Conservation (phyloP, 2,329 filamentous ascomycete species). For the Botrytis porri region DNA sequence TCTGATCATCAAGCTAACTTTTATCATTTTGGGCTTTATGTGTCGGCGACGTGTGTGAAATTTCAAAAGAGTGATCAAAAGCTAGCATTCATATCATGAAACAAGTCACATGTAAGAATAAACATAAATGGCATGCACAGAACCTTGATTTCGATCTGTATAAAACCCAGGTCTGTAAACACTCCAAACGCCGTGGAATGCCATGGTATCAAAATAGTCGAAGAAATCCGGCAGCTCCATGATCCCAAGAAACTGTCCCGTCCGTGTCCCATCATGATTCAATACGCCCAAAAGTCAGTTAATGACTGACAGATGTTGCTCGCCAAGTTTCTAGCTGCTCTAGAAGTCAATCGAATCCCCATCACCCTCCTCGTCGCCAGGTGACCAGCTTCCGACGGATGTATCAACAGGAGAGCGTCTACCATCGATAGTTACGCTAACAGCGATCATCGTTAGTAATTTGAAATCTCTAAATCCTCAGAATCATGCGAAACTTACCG, state of each 20-base stretch:
- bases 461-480: rapidly evolving
- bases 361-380: background rate
- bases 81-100: background rate
- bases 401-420: background rate
- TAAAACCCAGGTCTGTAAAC: background rate
- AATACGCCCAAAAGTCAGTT: no score
- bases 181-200: background rate
- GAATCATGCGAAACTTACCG: background rate
- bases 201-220: background rate
- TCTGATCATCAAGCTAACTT: background rate
- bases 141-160: background rate
- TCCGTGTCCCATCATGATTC: background rate
- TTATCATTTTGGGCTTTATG: background rate
- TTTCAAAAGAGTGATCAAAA: background rate
- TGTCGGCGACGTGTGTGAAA: rapidly evolving
- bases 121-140: background rate
- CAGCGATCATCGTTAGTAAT: background rate
- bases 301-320: background rate
- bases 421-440: background rate
- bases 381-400: background rate
- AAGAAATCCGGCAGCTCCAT: background rate
- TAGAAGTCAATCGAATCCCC: background rate
- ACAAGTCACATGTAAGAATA: background rate
- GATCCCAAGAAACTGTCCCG: background rate
- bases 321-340: rapidly evolving